A percentile compares a stretch with the other conserved stretches of the same genome.
phyloP scores from a whole-genome alignment of 78 protist genomes.

The Tieghemostelium lacteum region DNA sequence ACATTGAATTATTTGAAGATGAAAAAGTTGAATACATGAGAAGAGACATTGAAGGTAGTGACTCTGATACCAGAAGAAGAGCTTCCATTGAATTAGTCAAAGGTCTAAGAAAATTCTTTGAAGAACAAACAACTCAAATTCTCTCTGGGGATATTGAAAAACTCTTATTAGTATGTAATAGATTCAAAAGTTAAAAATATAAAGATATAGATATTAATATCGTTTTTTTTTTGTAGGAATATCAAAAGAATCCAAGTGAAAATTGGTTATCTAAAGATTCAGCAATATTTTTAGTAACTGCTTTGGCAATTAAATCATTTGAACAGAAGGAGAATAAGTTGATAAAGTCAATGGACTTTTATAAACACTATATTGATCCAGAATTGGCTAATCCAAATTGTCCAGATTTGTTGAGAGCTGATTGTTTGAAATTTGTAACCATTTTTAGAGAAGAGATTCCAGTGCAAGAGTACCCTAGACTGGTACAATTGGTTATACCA shows the following conservation, averaged over 20 bases:
- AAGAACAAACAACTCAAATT: slow-evolving; percentile 43
- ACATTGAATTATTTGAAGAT: slow-evolving; percentile 92
- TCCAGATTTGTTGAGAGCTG: slow-evolving; percentile 89
- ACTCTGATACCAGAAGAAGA: slow-evolving; percentile 92
- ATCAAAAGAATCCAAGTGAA: slow-evolving; percentile 21
- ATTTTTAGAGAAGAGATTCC: slow-evolving; percentile 87
- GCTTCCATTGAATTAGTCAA: slow-evolving; percentile 90
- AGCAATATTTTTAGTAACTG: slow-evolving; percentile 93
- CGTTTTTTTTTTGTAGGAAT: background rate
- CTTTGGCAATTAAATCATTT: slow-evolving; percentile 85
- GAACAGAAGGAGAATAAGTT: slow-evolving; percentile 2
- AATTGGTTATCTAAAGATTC: slow-evolving; percentile 93
- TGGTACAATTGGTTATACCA: slow-evolving; percentile 23
- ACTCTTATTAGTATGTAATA: slow-evolving; percentile 14
- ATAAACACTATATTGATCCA: slow-evolving; percentile 78
- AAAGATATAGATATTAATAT: background rate
- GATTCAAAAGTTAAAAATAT: background rate
- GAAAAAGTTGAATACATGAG: slow-evolving; percentile 90
- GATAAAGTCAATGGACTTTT: slow-evolving; percentile 80
- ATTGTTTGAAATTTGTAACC: slow-evolving; percentile 90
- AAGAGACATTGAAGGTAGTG: slow-evolving; percentile 95
- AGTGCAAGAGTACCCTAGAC: slow-evolving; percentile 27
- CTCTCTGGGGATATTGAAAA: slow-evolving; percentile 57
- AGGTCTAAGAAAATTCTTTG: slow-evolving; percentile 88
- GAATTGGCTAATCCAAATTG: slow-evolving; percentile 58